Percentiles rank a stretch among this genome's conserved stretches.
phyloP scores from a whole-genome alignment of 805 yeast species.

The Debaryomyces castellii region DNA sequence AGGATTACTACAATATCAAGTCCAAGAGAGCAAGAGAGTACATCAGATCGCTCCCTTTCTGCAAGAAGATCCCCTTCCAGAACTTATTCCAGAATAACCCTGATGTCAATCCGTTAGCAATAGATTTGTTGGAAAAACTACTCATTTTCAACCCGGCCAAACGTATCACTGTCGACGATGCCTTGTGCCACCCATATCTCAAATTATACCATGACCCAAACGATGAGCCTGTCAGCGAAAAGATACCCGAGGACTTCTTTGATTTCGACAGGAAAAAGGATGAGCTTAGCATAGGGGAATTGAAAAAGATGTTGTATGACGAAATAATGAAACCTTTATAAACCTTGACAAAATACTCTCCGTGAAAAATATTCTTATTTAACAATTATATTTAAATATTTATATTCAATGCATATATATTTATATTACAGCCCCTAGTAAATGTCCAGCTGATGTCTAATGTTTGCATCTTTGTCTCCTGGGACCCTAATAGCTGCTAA shows the following conservation, averaged over 20 bases:
- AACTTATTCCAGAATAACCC: conserved; percentile 40
- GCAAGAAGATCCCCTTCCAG: conserved; percentile 58
- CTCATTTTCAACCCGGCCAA: conserved; percentile 70
- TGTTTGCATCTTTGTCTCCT: no score
- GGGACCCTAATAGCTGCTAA: conserved; percentile 1
- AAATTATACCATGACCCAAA: conserved; percentile 89
- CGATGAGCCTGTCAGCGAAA: conserved; percentile 86
- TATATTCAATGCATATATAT: not conserved
- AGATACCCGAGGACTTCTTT: conserved; percentile 83
- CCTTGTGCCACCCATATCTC: conserved; percentile 83
- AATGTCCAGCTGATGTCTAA: no score
- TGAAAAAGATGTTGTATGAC: conserved; percentile 73
- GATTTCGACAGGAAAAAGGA: conserved; percentile 86
- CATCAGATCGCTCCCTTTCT: conserved; percentile 73
- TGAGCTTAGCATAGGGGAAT: conserved; percentile 69
- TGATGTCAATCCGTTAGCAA: conserved; percentile 40
- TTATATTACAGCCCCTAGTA: no score
- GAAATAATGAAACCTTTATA: conserved; percentile 68
- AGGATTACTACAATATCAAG: conserved; percentile 72
- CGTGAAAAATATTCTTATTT: not conserved
- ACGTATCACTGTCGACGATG: conserved; percentile 73
- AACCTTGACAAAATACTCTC: not conserved
- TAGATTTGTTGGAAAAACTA: conserved; percentile 63
- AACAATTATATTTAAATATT: not conserved
- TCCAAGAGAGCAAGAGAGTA: conserved; percentile 87